Evolutionary conservation across 2,329 filamentous ascomycete genomes (phyloP).

Genomic region (Claviceps africana): DNA sequence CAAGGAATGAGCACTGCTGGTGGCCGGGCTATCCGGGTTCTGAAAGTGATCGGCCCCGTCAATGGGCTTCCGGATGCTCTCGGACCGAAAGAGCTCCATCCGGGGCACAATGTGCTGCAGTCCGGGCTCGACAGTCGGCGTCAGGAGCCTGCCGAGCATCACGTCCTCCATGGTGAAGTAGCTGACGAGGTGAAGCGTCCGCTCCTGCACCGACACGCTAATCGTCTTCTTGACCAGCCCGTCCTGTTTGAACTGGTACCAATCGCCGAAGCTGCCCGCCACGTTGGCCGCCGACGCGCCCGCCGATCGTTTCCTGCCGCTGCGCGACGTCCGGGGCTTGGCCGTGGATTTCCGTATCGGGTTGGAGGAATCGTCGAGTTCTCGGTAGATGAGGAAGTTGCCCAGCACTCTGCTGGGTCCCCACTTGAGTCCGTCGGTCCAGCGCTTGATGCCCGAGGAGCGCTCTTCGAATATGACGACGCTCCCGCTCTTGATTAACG

Average conservation of each 20-base stretch:
- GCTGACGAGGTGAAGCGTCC: conserved; percentile 71
- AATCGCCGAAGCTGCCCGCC: conserved; percentile 68
- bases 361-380: conserved; percentile 38
- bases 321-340: background rate
- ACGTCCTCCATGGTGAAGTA: conserved; percentile 69
- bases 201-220: conserved; percentile 57
- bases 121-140: background rate
- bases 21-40: background rate
- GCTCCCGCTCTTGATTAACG: conserved; percentile 66
- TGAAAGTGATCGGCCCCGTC: conserved; percentile 1
- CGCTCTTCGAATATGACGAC: conserved; percentile 86
- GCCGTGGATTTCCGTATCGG: background rate
- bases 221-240: conserved; percentile 87
- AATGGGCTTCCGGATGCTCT: conserved; percentile 4
- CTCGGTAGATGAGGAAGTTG: conserved; percentile 73
- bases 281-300: conserved; percentile 5
- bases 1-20: background rate
- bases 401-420: conserved; percentile 75
- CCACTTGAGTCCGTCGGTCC: conserved; percentile 84
- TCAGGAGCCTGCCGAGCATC: conserved; percentile 1
- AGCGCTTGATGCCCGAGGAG: conserved; percentile 78
- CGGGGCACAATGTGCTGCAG: conserved; percentile 1
- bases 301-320: background rate
- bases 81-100: conserved; percentile 1
- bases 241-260: conserved; percentile 69